Evolutionary conservation across 2,329 filamentous ascomycete species (phyloP), one percentile per base, ranked within the genome.

Genomic region (Talaromyces sp.): DNA sequence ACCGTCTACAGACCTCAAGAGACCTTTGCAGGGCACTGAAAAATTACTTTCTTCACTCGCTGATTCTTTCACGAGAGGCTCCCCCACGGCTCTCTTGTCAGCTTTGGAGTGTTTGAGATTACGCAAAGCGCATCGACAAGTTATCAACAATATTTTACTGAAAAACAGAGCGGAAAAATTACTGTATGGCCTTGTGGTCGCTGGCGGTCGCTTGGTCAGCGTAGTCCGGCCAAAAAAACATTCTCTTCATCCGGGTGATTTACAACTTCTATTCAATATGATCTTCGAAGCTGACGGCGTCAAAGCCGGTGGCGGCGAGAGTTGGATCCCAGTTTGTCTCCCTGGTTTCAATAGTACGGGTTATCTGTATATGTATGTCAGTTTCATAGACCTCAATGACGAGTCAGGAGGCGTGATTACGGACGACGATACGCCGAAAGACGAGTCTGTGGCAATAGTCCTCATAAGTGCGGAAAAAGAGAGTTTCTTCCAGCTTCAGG

Each of bases 211-310:
- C 72, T 88, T 99, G 6, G 95, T 99, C 69, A 97, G 93, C 74
- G 96, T 99, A 43, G 90, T 98, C 17, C 86, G 95, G 43, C 96
- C 96, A 6, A 93, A 96, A 70, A 92, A 95, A 65, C 95, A 99
- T 77, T 97, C 93, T 0, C 84, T 99, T 2, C 96, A 99, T 71
- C 95, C 96, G 0, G 94, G 93, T 68, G 95, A 99, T 75, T 84
- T 99, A 27, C 94, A 97, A 73, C 86, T 99, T 54, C 93, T 99
- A 67, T 99, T 99, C 84, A 98, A 98, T 74, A 99, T 99, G 96
- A 87, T 99, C 1, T 99, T 99, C 72, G 93, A 96, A 79, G 95
- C 94, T 2, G 92, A 92, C 58, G 90, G 92, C 50, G 90, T 99
- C 74, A 94, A 95, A 75, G 90, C 92, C 22, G 93, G 91, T 6